Evolutionary conservation across 2,329 filamentous ascomycete genomes (phyloP).

Genomic region (Septoria linicola): DNA sequence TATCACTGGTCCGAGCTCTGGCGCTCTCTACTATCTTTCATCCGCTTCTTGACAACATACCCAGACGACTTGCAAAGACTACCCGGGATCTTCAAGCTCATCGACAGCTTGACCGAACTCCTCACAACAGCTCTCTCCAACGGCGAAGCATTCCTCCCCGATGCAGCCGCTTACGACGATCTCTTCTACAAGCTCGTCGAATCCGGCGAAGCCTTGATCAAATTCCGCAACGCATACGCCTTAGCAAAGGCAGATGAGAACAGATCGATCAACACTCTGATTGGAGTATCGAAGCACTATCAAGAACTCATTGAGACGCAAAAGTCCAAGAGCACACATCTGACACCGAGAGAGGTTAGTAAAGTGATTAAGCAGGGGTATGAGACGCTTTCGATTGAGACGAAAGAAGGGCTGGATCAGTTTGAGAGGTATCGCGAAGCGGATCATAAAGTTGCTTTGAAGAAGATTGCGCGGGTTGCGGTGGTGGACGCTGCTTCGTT

Average conservation of each 20-base stretch:
- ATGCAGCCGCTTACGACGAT: conserved; percentile 86
- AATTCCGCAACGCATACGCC: conserved; percentile 76
- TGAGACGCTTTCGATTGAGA: conserved; percentile 87
- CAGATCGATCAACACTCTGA: conserved; percentile 78
- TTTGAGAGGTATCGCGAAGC: conserved; percentile 57
- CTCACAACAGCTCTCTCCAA: conserved; percentile 79
- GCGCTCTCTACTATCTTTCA: conserved; percentile 79
- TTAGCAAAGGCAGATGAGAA: conserved; percentile 41
- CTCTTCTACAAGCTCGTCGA: conserved; percentile 98
- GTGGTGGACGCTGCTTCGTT: conserved; percentile 62
- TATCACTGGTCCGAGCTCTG: conserved; percentile 98
- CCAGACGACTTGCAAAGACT: conserved; percentile 70
- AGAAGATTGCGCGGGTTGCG: conserved; percentile 78
- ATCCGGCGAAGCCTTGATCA: conserved; percentile 74
- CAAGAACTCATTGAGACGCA: conserved; percentile 71
- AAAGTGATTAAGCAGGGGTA: conserved; percentile 95
- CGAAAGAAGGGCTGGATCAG: conserved; percentile 78
- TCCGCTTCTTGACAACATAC: conserved; percentile 89
- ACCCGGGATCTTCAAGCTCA: conserved; percentile 68
- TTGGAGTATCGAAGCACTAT: conserved; percentile 83
- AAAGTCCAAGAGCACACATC: conserved; percentile 54
- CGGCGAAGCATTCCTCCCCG: conserved; percentile 88
- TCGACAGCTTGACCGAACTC: conserved; percentile 76
- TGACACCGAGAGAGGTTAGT: conserved; percentile 81
- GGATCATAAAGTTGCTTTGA: conserved; percentile 78